Percentiles rank a stretch among this genome's conserved stretches.
Evolutionary conservation across 441 rosid species (phyloP).

Genomic region (Populus hybrid): DNA sequence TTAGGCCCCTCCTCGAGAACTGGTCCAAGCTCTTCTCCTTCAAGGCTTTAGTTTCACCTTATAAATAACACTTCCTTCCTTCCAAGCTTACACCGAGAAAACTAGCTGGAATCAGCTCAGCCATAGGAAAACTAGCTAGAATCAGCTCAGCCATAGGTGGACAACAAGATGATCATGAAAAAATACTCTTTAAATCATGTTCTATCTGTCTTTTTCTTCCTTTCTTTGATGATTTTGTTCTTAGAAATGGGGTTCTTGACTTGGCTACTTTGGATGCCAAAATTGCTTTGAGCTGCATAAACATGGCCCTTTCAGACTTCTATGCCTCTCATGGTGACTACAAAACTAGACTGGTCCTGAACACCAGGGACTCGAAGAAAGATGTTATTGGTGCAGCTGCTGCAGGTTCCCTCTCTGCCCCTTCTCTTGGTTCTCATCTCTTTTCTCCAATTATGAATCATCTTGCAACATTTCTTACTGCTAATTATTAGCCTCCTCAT

Average conservation of each 20-base stretch:
- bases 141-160: neutral
- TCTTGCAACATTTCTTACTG: neutral
- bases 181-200: neutral
- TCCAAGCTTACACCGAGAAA: neutral
- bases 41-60: neutral
- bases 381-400: slow-evolving; percentile 52
- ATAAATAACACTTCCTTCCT: neutral
- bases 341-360: slow-evolving; percentile 40
- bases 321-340: slow-evolving; percentile 32
- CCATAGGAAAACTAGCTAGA: neutral
- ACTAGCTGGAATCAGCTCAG: neutral
- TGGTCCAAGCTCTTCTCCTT: too few species aligned
- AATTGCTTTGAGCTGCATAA: slow-evolving; percentile 44
- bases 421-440: neutral
- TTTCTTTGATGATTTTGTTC: neutral
- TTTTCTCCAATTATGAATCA: neutral
- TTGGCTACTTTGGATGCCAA: slow-evolving; percentile 22
- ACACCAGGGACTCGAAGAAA: slow-evolving; percentile 35
- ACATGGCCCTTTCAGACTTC: slow-evolving; percentile 55
- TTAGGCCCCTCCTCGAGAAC: too few species aligned
- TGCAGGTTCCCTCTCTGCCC: slow-evolving; percentile 28
- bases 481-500: too few species aligned
- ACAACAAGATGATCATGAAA: neutral
- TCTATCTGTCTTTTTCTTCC: neutral
- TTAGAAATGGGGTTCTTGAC: slow-evolving; percentile 31